Conservation (phyloP, 225 moss, liverwort and hornwort genomes). For the Neckera pumila region DNA sequence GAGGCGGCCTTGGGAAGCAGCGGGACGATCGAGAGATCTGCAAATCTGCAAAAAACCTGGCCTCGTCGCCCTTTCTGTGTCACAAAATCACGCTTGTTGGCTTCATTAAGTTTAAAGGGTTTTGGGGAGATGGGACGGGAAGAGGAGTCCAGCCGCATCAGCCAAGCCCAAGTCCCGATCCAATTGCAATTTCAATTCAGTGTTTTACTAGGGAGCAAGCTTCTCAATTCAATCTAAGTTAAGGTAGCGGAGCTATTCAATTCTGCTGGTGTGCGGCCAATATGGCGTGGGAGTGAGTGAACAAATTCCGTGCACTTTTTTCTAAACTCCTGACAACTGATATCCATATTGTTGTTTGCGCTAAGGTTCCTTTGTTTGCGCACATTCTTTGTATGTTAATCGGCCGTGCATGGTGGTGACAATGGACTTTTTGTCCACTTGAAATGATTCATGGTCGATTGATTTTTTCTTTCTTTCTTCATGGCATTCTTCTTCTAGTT, state of each 20-base stretch:
- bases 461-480: not conserved
- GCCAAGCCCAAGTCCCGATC: not conserved
- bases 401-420: not conserved
- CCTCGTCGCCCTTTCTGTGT: not conserved
- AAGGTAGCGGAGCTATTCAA: no score
- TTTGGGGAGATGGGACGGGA: not conserved
- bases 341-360: not conserved
- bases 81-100: not conserved
- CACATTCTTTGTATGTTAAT: not conserved
- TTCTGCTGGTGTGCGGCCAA: not conserved
- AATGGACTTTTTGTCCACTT: not conserved
- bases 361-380: not conserved
- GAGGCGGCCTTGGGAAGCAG: not conserved
- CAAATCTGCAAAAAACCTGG: conserved; percentile 11
- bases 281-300: not conserved
- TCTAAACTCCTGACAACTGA: not conserved
- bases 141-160: not conserved
- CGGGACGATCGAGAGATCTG: not conserved
- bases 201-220: no score
- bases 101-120: not conserved
- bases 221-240: no score
- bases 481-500: not conserved
- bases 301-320: not conserved
- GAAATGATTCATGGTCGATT: not conserved
- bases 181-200: not conserved